A percentile compares a stretch with the other conserved stretches of the same genome.
These are phyloP conservation scores for Cladobotryum mycophilum DNA, from an alignment of 2,329 filamentous ascomycete genomes.

Conservation along the genomic window DNA sequence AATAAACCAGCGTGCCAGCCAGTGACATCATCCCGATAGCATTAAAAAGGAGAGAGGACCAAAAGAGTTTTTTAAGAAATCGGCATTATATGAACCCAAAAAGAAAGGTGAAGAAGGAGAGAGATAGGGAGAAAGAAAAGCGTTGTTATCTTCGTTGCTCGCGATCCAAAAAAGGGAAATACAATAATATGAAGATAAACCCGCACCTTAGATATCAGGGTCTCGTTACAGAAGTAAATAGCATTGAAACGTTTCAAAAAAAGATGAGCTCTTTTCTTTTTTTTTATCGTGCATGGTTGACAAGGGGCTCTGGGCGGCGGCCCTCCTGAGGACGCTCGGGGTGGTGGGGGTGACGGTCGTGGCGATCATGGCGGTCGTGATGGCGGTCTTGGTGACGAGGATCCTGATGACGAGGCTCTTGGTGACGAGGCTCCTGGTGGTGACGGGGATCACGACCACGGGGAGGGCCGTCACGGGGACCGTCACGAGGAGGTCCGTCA, in stretches of 20 bases:
- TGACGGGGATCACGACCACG: not conserved
- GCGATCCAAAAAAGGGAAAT: slow-evolving; percentile 1
- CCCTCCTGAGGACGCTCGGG: slow-evolving; percentile 11
- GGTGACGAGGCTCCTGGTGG: slow-evolving; percentile 16
- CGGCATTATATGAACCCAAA: not conserved
- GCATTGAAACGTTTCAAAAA: not conserved
- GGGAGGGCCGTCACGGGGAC: not conserved
- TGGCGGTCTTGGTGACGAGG: slow-evolving; percentile 17
- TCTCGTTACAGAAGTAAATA: slow-evolving; percentile 3
- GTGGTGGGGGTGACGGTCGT: not conserved
- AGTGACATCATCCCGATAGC: not conserved
- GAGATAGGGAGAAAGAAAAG: not conserved
- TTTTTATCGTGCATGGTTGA: slow-evolving; percentile 22
- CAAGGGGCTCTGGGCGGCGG: slow-evolving; percentile 22
- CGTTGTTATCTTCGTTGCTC: not conserved
- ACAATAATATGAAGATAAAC: slow-evolving; percentile 2
- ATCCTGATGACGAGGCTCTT: slow-evolving; percentile 1
- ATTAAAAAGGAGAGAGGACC: not conserved
- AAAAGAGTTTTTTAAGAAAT: not conserved
- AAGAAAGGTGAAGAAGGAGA: not conserved
- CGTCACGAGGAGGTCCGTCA: too few species aligned
- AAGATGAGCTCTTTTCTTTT: too few species aligned
- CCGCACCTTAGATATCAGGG: slow-evolving; percentile 2
- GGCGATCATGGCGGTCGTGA: not conserved
- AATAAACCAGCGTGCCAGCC: not conserved